Conservation (phyloP, 1,139 yeast genomes). For the Arxiozyma slooffiae region DNA sequence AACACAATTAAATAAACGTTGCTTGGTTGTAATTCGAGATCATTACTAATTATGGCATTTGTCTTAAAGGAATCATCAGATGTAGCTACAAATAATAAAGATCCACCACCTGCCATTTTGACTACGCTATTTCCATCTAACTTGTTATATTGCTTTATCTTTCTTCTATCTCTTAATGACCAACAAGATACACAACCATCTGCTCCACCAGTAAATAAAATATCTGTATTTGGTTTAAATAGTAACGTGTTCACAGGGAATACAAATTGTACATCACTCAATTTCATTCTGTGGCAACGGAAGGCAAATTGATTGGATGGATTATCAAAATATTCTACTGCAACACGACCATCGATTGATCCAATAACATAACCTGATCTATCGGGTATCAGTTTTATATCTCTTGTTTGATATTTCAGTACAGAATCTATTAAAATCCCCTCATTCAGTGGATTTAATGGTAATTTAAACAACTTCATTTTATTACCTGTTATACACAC, state of each 20-base stretch:
- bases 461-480: conserved; percentile 45
- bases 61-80: conserved; percentile 51
- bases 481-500: conserved; percentile 43
- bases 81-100: conserved; percentile 48
- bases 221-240: conserved; percentile 40
- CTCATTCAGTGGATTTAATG: conserved; percentile 38
- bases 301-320: conserved; percentile 61
- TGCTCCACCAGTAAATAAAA: conserved; percentile 68
- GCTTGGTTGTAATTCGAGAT: conserved; percentile 20
- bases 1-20: conserved; percentile 11
- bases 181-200: conserved; percentile 71
- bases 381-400: conserved; percentile 48
- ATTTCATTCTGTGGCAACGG: conserved; percentile 58
- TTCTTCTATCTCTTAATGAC: conserved; percentile 50
- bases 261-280: conserved; percentile 49
- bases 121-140: conserved; percentile 42
- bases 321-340: conserved; percentile 62
- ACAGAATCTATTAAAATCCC: conserved; percentile 44
- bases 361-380: conserved; percentile 64
- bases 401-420: conserved; percentile 59
- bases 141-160: conserved; percentile 46
- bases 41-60: conserved; percentile 18
- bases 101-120: conserved; percentile 35
- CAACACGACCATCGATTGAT: conserved; percentile 82
- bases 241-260: conserved; percentile 66